Percentiles rank a stretch among this genome's conserved stretches.
Conservation (phyloP, 2,329 filamentous ascomycete species). For the Xylaria multiplex region DNA sequence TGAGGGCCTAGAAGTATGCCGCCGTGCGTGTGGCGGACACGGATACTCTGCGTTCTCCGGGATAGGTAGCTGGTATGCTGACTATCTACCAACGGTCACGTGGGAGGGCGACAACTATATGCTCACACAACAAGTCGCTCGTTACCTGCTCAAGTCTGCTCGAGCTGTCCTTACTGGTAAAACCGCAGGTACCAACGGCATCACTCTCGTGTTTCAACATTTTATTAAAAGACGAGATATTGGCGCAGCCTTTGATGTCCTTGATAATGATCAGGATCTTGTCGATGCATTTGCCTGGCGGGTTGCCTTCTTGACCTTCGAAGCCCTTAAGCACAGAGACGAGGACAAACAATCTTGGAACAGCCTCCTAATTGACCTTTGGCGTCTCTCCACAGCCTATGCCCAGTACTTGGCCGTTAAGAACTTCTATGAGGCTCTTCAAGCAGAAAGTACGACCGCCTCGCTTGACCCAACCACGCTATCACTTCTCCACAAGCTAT, state of each 20-base stretch:
- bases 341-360: conserved; percentile 11
- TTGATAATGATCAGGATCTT: conserved; percentile 11
- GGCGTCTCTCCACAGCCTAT: conserved; percentile 14
- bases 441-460: not conserved
- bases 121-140: conserved; percentile 17
- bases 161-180: conserved; percentile 8
- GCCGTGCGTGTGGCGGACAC: conserved; percentile 12
- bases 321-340: conserved; percentile 12
- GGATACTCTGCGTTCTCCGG: conserved; percentile 14
- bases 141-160: conserved; percentile 12
- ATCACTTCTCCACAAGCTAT: conserved; percentile 5
- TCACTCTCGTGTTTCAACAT: conserved; percentile 6
- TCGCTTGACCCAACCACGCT: conserved; percentile 3
- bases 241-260: conserved; percentile 7
- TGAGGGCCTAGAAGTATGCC: conserved; percentile 12
- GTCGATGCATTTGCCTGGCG: conserved; percentile 14
- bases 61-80: conserved; percentile 15
- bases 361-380: conserved; percentile 10
- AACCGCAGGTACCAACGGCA: conserved; percentile 1
- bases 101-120: conserved; percentile 17
- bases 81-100: conserved; percentile 9
- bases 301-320: conserved; percentile 14
- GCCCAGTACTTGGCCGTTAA: not conserved
- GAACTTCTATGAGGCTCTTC: conserved; percentile 12
- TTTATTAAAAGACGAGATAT: conserved; percentile 5